phyloP scores from a whole-genome alignment of 106 monocot genomes.

The Acorus calamus region DNA sequence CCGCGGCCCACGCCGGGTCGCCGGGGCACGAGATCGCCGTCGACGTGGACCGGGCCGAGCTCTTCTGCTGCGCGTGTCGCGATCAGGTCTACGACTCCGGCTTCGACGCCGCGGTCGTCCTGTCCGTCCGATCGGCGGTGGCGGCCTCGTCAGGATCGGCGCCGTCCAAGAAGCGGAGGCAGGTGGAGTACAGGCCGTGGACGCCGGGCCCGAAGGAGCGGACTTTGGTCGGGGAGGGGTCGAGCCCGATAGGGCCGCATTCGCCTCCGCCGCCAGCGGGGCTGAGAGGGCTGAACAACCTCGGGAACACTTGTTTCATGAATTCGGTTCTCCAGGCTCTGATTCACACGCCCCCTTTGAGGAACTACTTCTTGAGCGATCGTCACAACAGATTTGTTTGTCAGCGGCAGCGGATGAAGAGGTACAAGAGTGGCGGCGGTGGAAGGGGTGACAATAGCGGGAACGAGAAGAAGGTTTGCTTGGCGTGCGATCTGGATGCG shows the following conservation, averaged over 20 bases:
- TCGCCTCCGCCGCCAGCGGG: slow-evolving; percentile 31
- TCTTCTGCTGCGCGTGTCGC: slow-evolving; percentile 71
- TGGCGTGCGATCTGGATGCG: slow-evolving; percentile 79
- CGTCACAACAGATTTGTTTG: slow-evolving; percentile 66
- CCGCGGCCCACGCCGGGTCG: slow-evolving; percentile 33
- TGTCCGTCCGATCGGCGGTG: neutral
- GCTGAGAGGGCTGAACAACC: slow-evolving; percentile 76
- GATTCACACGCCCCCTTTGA: slow-evolving; percentile 62
- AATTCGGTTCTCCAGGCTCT: slow-evolving; percentile 90
- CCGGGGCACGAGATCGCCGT: slow-evolving; percentile 69
- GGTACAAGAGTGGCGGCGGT: slow-evolving; percentile 5
- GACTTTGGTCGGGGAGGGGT: slow-evolving; percentile 26
- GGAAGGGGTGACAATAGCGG: neutral
- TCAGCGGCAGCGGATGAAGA: slow-evolving; percentile 31
- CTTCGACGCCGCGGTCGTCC: slow-evolving; percentile 70
- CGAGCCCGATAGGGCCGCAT: slow-evolving; percentile 2
- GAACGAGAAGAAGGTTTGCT: slow-evolving; percentile 20
- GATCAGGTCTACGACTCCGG: slow-evolving; percentile 89
- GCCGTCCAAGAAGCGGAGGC: slow-evolving; percentile 14
- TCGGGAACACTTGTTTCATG: slow-evolving; percentile 97
- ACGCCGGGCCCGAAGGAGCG: slow-evolving; percentile 32
- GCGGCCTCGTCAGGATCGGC: too few species aligned
- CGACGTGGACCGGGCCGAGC: slow-evolving; percentile 84
- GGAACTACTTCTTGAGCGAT: slow-evolving; percentile 85
- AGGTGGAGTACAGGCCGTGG: slow-evolving; percentile 47